A percentile compares a stretch with the other conserved stretches of the same genome.
These are phyloP conservation scores for Thraustochytrium aureum DNA, from an alignment of 352 stramenopile genomes.

Conservation along the genomic window DNA sequence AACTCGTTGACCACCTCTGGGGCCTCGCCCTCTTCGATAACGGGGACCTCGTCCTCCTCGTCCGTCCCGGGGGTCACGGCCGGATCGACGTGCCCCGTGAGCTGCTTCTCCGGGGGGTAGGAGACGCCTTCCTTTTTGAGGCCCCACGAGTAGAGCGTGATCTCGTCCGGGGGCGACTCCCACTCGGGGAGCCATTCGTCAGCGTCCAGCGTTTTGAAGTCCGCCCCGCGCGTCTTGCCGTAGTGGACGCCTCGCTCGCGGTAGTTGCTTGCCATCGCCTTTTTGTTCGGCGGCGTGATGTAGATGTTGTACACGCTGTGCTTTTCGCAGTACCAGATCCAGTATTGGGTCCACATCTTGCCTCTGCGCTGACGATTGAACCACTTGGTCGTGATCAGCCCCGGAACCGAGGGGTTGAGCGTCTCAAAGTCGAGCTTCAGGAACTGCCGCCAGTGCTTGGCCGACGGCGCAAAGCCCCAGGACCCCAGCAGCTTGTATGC, in stretches of 20 bases:
- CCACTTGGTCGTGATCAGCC: slow-evolving; percentile 6
- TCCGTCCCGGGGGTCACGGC: not conserved
- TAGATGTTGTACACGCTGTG: slow-evolving; percentile 17
- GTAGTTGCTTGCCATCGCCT: slow-evolving; percentile 1
- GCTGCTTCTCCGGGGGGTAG: not conserved
- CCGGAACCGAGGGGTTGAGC: not conserved
- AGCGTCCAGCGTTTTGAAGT: not conserved
- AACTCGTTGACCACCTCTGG: not conserved
- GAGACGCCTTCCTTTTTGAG: not conserved
- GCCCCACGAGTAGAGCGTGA: slow-evolving; percentile 1
- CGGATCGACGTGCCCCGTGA: not conserved
- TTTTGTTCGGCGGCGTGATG: not conserved
- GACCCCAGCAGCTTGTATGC: slow-evolving; percentile 8
- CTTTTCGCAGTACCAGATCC: slow-evolving; percentile 3
- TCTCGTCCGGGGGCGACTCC: not conserved
- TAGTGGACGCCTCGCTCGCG: slow-evolving; percentile 12
- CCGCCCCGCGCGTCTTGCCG: not conserved
- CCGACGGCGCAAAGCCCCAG: not conserved
- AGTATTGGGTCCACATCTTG: slow-evolving; percentile 25
- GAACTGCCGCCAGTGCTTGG: slow-evolving; percentile 12
- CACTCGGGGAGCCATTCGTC: not conserved
- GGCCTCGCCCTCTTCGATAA: not conserved
- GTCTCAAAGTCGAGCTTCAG: slow-evolving; percentile 11
- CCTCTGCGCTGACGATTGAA: not conserved
- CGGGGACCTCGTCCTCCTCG: not conserved